Percentiles rank a stretch among this genome's conserved stretches.
Evolutionary conservation across 2,329 filamentous ascomycete species (phyloP).

Genomic region (Penicillium sp.): DNA sequence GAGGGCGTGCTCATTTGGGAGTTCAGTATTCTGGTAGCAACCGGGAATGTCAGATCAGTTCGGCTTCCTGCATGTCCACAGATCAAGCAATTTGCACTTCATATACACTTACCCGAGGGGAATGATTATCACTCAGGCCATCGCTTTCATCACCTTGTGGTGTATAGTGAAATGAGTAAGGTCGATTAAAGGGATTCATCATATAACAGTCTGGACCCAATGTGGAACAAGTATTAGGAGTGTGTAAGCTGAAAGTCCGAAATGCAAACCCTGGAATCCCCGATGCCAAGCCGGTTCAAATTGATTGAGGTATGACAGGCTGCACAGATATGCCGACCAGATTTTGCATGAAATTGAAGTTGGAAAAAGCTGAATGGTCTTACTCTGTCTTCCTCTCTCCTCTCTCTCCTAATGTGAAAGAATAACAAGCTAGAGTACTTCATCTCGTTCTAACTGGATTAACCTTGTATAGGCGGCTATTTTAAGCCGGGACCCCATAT

Average conservation of each 20-base stretch:
- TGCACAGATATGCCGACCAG: background rate
- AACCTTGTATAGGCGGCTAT: background rate
- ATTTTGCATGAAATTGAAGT: background rate
- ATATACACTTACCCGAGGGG: slow-evolving; percentile 1
- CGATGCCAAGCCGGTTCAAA: slow-evolving; percentile 8
- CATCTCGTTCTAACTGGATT: background rate
- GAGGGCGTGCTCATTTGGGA: background rate
- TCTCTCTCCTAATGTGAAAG: background rate
- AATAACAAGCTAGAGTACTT: background rate
- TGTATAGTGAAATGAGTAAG: background rate
- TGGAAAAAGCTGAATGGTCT: background rate
- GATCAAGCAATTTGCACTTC: slow-evolving; percentile 3
- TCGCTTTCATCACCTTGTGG: background rate
- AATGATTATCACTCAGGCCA: background rate
- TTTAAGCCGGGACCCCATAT: slow-evolving; percentile 6
- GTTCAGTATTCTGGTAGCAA: background rate
- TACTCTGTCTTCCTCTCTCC: too few species aligned
- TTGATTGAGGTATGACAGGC: slow-evolving; percentile 5
- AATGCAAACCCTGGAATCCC: background rate
- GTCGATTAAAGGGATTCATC: background rate
- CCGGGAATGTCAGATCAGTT: slow-evolving; percentile 2
- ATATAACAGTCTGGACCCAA: background rate
- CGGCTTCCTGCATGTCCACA: slow-evolving; percentile 6
- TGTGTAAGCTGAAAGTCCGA: slow-evolving; percentile 2
- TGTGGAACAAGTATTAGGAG: background rate